phyloP scores from a whole-genome alignment of 768 basidiomycete species.

The Tricholoma flavovirens region DNA sequence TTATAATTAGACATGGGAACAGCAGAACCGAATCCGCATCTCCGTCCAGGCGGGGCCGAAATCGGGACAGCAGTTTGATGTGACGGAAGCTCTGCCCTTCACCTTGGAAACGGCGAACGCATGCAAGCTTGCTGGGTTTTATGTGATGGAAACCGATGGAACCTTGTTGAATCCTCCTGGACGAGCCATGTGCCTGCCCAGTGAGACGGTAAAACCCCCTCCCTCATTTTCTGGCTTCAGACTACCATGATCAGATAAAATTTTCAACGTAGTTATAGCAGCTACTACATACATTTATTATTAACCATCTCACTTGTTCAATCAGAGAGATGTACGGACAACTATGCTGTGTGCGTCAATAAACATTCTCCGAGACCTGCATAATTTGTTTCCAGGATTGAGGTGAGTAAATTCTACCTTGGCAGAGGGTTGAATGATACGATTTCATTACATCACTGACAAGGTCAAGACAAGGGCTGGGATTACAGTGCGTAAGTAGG shows the following conservation, averaged over 20 bases:
- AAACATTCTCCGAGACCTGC: too few species aligned
- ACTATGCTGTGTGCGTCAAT: too few species aligned
- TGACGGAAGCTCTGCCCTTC: background rate
- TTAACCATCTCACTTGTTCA: too few species aligned
- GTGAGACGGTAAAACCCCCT: background rate
- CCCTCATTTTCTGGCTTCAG: background rate
- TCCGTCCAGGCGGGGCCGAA: background rate
- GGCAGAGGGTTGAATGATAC: too few species aligned
- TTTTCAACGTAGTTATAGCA: background rate
- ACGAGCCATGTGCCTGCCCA: background rate
- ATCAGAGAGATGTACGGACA: too few species aligned
- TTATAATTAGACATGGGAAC: background rate
- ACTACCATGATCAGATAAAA: background rate
- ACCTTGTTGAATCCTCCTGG: background rate
- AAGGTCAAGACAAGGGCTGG: too few species aligned
- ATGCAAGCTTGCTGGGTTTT: background rate
- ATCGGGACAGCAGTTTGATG: background rate
- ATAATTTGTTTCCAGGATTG: too few species aligned
- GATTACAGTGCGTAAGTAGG: too few species aligned
- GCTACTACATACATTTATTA: too few species aligned
- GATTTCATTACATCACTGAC: too few species aligned
- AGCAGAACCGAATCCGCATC: background rate
- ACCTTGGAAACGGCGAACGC: background rate
- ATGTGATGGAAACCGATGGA: background rate
- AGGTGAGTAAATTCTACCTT: too few species aligned